Base-by-base conservation (phyloP, 208 protist species). In the Lotmaria passim region DNA sequence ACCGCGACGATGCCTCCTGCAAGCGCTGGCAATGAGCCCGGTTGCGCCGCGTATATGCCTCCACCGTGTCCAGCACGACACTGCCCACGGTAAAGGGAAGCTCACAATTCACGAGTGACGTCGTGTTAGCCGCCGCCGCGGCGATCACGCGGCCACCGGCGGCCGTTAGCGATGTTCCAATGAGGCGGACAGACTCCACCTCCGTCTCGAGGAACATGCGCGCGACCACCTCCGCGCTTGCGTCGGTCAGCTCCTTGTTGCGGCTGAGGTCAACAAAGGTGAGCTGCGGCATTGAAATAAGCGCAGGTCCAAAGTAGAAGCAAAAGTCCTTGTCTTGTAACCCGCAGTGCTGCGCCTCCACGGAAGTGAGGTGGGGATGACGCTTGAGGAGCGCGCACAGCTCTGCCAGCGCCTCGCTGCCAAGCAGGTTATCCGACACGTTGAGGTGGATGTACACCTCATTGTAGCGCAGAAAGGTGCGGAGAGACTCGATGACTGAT, bases 11-110 rank as follows among this genome's bases (percentile, higher is more conserved):
- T 30, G 66, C 62, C 19, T 33, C 46, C 24, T 23, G 0, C 15
- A 69, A 23, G n/a, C 58, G 36, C n/a, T 69, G 34, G 47, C 57
- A 62, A 57, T 73, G 59, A 3, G 43, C 50, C 1, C 60, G 38
- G 65, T 85, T 87, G 36, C 78, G 78, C 11, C 65, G 69, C 28
- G 69, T 59, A 30, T 60, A 31, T 15, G 17, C 44, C 41, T 67
- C 66, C 12, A 79, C 62, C 7, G 50, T 34, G 24, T 83, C 74
- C 50, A 86, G 34, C 43, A 78, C 75, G 19, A 62, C 55, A 59
- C 73, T 93, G 36, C 90, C 90, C 14, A 96, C 87, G 14, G 87
- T 90, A 68, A 84, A 96, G 2, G 90, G 90, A 53, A 96, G 73
- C 38, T 86, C 80, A 55, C 85, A 79, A 48, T 73, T 64, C n/a